Evolutionary conservation across 1,139 yeast species (phyloP).

Genomic region (Debaryomyces coudertii): DNA sequence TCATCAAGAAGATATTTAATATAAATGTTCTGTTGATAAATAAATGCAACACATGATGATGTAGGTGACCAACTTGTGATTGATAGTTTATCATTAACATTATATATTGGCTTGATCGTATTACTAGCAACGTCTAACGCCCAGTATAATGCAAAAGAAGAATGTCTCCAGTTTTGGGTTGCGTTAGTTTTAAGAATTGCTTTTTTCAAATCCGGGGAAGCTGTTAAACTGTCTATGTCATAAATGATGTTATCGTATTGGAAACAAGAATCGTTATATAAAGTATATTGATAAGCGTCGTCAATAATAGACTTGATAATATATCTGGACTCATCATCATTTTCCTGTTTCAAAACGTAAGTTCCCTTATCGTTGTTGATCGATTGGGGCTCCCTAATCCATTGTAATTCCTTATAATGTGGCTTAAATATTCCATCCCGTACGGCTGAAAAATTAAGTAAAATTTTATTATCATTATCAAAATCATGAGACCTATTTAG

Average conservation of each 20-base stretch:
- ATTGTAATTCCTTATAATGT: constrained; percentile 55
- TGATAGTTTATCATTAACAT: constrained; percentile 33
- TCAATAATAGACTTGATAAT: constrained; percentile 55
- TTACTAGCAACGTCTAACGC: constrained; percentile 32
- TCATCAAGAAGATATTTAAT: constrained; percentile 26
- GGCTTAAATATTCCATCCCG: constrained; percentile 59
- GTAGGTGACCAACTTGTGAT: constrained; percentile 79
- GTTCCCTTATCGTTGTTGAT: constrained; percentile 55
- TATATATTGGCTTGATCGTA: constrained; percentile 31
- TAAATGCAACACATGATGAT: constrained; percentile 68
- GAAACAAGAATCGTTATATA: constrained; percentile 56
- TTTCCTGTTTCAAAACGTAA: constrained; percentile 44
- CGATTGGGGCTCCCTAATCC: constrained; percentile 60
- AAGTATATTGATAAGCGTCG: constrained; percentile 41
- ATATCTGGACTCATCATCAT: constrained; percentile 33
- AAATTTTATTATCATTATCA: constrained; percentile 26
- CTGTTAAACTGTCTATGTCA: constrained; percentile 54
- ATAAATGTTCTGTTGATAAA: constrained; percentile 64
- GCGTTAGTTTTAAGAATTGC: constrained; percentile 60
- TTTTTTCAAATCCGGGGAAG: constrained; percentile 64
- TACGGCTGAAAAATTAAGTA: constrained; percentile 34
- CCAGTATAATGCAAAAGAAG: constrained; percentile 71
- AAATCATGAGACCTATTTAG: not conserved
- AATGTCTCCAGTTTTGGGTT: constrained; percentile 73
- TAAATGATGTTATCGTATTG: constrained; percentile 40